phyloP scores from a whole-genome alignment of 2,329 filamentous ascomycete genomes.

The Ampelomyces quisqualis region DNA sequence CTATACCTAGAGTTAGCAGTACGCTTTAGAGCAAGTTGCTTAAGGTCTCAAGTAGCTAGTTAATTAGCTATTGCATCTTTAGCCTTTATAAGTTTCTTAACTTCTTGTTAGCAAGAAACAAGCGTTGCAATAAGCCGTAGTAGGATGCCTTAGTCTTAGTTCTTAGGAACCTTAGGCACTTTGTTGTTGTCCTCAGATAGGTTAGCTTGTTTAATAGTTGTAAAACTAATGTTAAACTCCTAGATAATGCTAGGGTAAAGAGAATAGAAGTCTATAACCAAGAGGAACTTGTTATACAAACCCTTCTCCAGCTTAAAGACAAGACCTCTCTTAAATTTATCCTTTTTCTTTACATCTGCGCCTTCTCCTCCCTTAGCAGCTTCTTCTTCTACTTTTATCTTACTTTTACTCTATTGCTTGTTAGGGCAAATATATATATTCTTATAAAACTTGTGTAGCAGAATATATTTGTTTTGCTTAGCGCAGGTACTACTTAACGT shows the following conservation, averaged over 20 bases:
- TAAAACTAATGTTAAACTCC: constrained; percentile 99
- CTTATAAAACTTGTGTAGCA: constrained; percentile 92
- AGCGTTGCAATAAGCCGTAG: constrained; percentile 89
- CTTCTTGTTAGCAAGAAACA: constrained; percentile 82
- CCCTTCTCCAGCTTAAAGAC: constrained; percentile 98
- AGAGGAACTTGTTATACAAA: constrained; percentile 94
- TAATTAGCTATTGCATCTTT: constrained; percentile 83
- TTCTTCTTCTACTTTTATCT: constrained; percentile 71
- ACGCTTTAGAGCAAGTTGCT: constrained; percentile 92
- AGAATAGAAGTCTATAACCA: constrained; percentile 99
- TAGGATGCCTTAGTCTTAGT: constrained; percentile 79
- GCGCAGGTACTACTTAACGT: constrained; percentile 94
- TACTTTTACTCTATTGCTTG: constrained; percentile 79
- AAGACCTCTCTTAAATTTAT: constrained; percentile 98
- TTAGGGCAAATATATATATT: constrained; percentile 99
- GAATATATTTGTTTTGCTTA: constrained; percentile 98
- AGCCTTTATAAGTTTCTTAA: constrained; percentile 96
- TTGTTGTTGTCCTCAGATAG: constrained; percentile 78
- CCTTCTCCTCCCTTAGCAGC: constrained; percentile 67
- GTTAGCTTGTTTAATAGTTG: constrained; percentile 79
- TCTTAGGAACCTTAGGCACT: constrained; percentile 80
- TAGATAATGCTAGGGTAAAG: constrained; percentile 98
- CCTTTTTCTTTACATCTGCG: constrained; percentile 86
- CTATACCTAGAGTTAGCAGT: constrained; percentile 99
- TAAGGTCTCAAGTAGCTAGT: constrained; percentile 94